Percentiles rank a stretch among this genome's conserved stretches.
Conservation (phyloP, 768 basidiomycete species). For the Boletus speciosus region DNA sequence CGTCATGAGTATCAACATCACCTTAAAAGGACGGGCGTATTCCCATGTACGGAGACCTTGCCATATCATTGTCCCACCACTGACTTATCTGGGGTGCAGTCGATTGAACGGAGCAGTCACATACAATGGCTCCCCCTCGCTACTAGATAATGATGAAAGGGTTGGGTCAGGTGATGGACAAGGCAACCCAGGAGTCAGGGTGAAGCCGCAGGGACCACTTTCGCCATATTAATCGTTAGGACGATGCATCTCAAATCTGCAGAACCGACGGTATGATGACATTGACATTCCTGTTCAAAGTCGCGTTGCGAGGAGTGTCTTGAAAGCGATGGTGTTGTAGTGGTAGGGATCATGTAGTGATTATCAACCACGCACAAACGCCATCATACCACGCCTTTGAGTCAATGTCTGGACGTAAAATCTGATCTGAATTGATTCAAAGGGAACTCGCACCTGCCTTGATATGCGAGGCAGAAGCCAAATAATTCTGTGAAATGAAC, state of each 20-base stretch:
- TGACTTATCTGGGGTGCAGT: not conserved
- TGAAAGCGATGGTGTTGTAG: constrained; percentile 2
- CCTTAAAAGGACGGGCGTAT: constrained; percentile 4
- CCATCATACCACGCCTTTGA: constrained; percentile 12
- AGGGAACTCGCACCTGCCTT: constrained; percentile 18
- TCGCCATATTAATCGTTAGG: not conserved
- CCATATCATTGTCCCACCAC: not conserved
- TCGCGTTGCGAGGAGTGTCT: not conserved
- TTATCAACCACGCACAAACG: constrained; percentile 23
- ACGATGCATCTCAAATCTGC: not conserved
- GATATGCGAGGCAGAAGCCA: constrained; percentile 23
- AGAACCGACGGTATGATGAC: not conserved
- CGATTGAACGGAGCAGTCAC: not conserved
- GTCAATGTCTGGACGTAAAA: constrained; percentile 14
- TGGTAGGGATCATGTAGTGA: constrained; percentile 4
- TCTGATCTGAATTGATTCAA: constrained; percentile 9
- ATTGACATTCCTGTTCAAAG: not conserved
- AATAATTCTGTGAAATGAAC: constrained; percentile 20
- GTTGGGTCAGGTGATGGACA: constrained; percentile 9
- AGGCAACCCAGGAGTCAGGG: constrained; percentile 19
- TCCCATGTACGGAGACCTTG: constrained; percentile 10
- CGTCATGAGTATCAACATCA: constrained; percentile 4
- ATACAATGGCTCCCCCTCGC: not conserved
- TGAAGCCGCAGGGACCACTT: not conserved
- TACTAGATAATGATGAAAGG: constrained; percentile 1